Percentiles rank a stretch among this genome's conserved stretches.
These are phyloP conservation scores for Debaryomyces udenii DNA, from an alignment of 1,139 yeast species.

Conservation along the genomic window DNA sequence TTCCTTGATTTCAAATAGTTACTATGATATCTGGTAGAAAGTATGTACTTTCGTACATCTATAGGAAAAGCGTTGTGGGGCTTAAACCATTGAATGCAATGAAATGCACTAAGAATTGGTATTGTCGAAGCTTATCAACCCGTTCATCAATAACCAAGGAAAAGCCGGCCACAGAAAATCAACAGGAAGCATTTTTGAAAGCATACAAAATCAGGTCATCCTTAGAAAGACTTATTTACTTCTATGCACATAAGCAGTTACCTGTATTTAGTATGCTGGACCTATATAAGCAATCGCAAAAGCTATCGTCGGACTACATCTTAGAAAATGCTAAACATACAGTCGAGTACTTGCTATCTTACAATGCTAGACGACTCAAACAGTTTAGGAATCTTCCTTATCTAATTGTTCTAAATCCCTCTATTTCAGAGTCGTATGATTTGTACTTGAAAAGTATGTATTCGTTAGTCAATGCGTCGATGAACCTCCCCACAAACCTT, in stretches of 20 bases:
- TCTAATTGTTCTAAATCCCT: conserved; percentile 84
- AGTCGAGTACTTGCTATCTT: conserved; percentile 44
- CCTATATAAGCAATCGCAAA: conserved; percentile 43
- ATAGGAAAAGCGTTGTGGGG: too few species aligned
- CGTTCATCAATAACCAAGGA: background rate
- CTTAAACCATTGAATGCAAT: too few species aligned
- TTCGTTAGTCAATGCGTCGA: conserved; percentile 51
- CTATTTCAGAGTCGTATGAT: conserved; percentile 78
- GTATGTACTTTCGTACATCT: background rate
- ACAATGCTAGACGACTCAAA: conserved; percentile 59
- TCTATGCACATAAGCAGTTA: conserved; percentile 49
- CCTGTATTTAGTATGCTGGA: conserved; percentile 53
- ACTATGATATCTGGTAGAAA: too few species aligned
- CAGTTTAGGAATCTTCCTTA: conserved; percentile 79
- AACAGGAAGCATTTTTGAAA: conserved; percentile 38
- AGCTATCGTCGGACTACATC: conserved; percentile 39
- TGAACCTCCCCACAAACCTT: conserved; percentile 43
- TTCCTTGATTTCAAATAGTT: too few species aligned
- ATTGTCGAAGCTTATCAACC: too few species aligned
- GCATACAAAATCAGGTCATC: conserved; percentile 56
- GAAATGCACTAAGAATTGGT: too few species aligned
- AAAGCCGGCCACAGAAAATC: conserved; percentile 15
- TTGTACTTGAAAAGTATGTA: conserved; percentile 73
- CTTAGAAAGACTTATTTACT: conserved; percentile 53
- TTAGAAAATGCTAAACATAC: conserved; percentile 46